Evolutionary conservation across 768 basidiomycete species (phyloP).

Genomic region (Cystofilobasidium ferigula): DNA sequence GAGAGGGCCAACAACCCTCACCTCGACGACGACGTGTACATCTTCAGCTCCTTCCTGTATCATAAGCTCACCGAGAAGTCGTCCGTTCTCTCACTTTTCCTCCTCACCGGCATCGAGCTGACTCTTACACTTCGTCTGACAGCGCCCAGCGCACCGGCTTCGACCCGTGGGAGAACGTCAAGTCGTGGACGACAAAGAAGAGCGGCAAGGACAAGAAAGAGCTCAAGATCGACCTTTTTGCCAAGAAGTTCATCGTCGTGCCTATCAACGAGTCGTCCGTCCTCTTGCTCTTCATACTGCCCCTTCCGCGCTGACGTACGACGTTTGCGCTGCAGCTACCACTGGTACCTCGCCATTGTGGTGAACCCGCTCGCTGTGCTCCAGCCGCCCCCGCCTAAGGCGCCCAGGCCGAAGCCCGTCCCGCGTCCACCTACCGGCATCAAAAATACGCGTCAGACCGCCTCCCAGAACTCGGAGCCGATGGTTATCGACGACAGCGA

Average conservation of each 20-base stretch:
- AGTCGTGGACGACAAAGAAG: conserved; percentile 70
- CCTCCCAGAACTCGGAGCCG: neutral
- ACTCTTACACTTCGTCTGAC: neutral
- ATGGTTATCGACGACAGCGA: neutral
- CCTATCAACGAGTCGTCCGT: conserved; percentile 93
- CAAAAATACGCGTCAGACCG: neutral
- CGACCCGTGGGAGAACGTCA: conserved; percentile 58
- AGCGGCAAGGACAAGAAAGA: conserved; percentile 5
- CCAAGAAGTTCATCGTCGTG: conserved; percentile 82
- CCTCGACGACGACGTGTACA: conserved; percentile 62
- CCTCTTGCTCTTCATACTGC: neutral
- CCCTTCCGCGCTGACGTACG: neutral
- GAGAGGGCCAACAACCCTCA: conserved; percentile 42
- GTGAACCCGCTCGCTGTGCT: conserved; percentile 60
- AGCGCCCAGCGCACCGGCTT: neutral
- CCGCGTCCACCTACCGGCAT: neutral
- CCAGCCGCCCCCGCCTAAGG: conserved; percentile 39
- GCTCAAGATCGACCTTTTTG: conserved; percentile 65
- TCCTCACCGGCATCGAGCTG: neutral
- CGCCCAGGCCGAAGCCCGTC: too few relatives aligned
- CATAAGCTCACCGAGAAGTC: conserved; percentile 62
- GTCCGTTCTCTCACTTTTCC: neutral
- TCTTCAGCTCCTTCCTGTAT: conserved; percentile 98
- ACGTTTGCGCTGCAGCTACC: conserved; percentile 48
- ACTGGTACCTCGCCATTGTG: conserved; percentile 96